Evolutionary conservation across 225 moss, liverwort and hornwort species (phyloP), one percentile per base, ranked within the genome.

Genomic region (Marchantia paleacea): DNA sequence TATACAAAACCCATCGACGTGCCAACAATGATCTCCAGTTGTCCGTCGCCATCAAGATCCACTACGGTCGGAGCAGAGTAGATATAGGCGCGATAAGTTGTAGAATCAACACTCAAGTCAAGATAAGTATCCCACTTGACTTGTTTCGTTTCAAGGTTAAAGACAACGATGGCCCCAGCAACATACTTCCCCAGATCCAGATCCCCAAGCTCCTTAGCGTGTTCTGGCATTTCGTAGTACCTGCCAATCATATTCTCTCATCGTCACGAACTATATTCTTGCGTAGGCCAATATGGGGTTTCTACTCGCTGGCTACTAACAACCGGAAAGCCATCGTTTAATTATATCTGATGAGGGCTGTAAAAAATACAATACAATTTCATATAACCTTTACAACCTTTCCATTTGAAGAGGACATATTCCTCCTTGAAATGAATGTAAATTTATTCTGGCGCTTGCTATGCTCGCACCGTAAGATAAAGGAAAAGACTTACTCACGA

Each of bases 1-100:
- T 95, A 99, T 25, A 92, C 84, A 84, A 85, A 95, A 58, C 95
- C 99, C 81, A 95, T 84, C 20, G 99, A 99, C 14, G 94, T 99
- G 78, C 99, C 99, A 14, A 94, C 89, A 54, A 99, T 85, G 63
- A 99, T 92, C 81, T 99, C 99, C 82, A 87, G 72, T 65, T 88
- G 91, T 3, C 95, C 99, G 80, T 99, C 94, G 48, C 91, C 93
- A 78, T 99, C 92, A 19, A 99, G 79, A 82, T 99, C 99, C 75
- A 90, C 99, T 72, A 99, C 95, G 28, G 91, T 94, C 13, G 99
- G 99, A 73, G 99, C 85, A 70, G 99, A 99, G 85, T 99, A 99
- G 52, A 95, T 99, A 81, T 92, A 95, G 3, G 99, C 95, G n/a
- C 95, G 89, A 81, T 85, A 92, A n/a, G 85, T 86, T 75, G 90